phyloP scores from a whole-genome alignment of 495 filamentous ascomycete species.

The Trypethelium eluteriae region DNA sequence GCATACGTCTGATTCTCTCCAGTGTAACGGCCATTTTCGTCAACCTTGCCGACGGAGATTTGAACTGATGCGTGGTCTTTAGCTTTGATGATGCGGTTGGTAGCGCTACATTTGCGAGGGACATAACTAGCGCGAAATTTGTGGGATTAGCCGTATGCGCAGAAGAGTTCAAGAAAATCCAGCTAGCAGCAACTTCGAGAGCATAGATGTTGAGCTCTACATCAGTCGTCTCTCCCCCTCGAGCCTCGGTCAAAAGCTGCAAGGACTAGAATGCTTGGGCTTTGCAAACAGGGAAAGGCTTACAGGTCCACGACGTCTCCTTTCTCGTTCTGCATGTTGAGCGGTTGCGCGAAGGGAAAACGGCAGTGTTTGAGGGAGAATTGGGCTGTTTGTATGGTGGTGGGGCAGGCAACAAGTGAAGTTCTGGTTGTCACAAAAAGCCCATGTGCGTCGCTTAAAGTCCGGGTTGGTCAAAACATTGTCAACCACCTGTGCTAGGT shows the following conservation, averaged over 20 bases:
- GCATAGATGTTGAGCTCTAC: too few relatives aligned
- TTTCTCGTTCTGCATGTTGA: slow-evolving; percentile 6
- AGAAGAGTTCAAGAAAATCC: too few relatives aligned
- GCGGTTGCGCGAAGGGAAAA: background rate
- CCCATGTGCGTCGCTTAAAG: slow-evolving; percentile 7
- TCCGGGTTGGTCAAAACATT: background rate
- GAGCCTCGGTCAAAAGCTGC: background rate
- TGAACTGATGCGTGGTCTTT: slow-evolving; percentile 57
- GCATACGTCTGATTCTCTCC: slow-evolving; percentile 97
- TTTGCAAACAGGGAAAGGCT: background rate
- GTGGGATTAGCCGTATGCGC: background rate
- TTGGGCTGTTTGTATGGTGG: background rate
- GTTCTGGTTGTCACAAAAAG: background rate
- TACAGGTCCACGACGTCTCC: slow-evolving; percentile 3
- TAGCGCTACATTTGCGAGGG: slow-evolving; percentile 68
- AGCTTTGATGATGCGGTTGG: slow-evolving; percentile 85
- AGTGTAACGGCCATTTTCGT: slow-evolving; percentile 78
- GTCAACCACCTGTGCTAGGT: background rate
- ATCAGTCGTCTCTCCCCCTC: too few relatives aligned
- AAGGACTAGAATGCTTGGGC: background rate
- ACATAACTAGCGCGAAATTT: slow-evolving; percentile 62
- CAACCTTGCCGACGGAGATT: slow-evolving; percentile 41
- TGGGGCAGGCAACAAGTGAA: background rate
- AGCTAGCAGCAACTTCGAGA: too few relatives aligned
- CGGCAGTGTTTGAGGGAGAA: background rate